Conservation (phyloP, 139 green algal species). For the Marvania coccoides region DNA sequence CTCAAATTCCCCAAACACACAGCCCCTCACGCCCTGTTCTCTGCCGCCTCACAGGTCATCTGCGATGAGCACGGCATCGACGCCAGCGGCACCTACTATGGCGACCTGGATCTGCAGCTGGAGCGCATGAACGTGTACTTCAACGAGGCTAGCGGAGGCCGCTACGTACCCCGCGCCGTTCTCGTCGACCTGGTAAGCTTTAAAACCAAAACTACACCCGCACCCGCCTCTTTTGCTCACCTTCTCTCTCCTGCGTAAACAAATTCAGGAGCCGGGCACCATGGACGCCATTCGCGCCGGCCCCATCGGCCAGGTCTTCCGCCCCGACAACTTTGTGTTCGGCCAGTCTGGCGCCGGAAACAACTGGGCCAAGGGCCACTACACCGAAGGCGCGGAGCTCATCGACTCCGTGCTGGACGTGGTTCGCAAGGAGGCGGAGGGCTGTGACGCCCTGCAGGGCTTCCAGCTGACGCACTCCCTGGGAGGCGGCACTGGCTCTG, state of each 20-base stretch:
- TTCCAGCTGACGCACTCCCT: slow-evolving; percentile 94
- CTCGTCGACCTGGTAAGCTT: slow-evolving; percentile 78
- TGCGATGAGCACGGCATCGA: slow-evolving; percentile 74
- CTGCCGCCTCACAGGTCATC: slow-evolving; percentile 38
- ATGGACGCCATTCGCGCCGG: slow-evolving; percentile 88
- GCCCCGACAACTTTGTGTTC: slow-evolving; percentile 83
- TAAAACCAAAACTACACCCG: not conserved
- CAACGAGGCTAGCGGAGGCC: slow-evolving; percentile 77
- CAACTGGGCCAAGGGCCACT: slow-evolving; percentile 99
- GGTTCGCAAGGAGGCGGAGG: slow-evolving; percentile 95
- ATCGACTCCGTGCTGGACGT: slow-evolving; percentile 97
- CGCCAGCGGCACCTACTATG: slow-evolving; percentile 51
- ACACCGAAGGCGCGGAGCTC: slow-evolving; percentile 96
- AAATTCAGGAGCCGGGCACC: slow-evolving; percentile 59
- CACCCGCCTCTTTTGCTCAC: not conserved
- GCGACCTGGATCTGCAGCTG: slow-evolving; percentile 88
- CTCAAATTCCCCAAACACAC: not conserved
- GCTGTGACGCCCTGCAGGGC: slow-evolving; percentile 92
- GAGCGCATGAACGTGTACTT: slow-evolving; percentile 98
- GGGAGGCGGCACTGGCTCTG: slow-evolving; percentile 88
- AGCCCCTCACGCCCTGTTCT: not conserved
- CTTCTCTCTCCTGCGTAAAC: not conserved
- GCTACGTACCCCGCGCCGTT: slow-evolving; percentile 89
- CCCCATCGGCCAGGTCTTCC: slow-evolving; percentile 78
- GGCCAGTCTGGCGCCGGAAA: slow-evolving; percentile 92